A percentile compares a stretch with the other conserved stretches of the same genome.
These are phyloP conservation scores for Trypethelium eluteriae DNA, from an alignment of 495 filamentous ascomycete species.

Conservation along the genomic window DNA sequence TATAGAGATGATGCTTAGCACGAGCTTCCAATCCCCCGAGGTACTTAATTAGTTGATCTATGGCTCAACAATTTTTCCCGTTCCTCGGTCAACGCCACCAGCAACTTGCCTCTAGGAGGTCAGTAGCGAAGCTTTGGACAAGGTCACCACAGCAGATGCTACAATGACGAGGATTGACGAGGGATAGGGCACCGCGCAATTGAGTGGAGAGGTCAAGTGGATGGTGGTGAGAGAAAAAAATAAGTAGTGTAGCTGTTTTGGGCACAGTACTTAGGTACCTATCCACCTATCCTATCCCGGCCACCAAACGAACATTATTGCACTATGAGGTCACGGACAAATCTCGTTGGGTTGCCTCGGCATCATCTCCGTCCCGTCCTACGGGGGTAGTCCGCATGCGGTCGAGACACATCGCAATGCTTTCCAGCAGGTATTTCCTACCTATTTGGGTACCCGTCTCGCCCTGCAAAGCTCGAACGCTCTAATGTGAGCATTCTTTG, in stretches of 20 bases:
- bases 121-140: background rate
- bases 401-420: too few species aligned
- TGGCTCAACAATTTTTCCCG: conserved; percentile 4
- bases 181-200: background rate
- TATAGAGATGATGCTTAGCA: background rate
- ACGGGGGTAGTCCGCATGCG: too few species aligned
- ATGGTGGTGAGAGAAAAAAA: background rate
- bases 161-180: background rate
- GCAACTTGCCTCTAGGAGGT: background rate
- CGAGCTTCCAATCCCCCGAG: background rate
- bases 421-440: too few species aligned
- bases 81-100: background rate
- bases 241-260: too few species aligned
- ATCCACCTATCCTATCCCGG: background rate
- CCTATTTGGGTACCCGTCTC: too few species aligned
- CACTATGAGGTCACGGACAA: conserved; percentile 2
- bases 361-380: background rate
- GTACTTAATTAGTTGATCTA: background rate
- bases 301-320: background rate
- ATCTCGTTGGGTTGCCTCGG: background rate
- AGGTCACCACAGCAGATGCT: background rate
- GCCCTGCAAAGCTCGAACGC: too few species aligned
- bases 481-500: too few species aligned
- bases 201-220: background rate
- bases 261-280: too few species aligned